Evolutionary conservation across 2,329 filamentous ascomycete genomes (phyloP).

Genomic region (Tricladium varicosporioides): DNA sequence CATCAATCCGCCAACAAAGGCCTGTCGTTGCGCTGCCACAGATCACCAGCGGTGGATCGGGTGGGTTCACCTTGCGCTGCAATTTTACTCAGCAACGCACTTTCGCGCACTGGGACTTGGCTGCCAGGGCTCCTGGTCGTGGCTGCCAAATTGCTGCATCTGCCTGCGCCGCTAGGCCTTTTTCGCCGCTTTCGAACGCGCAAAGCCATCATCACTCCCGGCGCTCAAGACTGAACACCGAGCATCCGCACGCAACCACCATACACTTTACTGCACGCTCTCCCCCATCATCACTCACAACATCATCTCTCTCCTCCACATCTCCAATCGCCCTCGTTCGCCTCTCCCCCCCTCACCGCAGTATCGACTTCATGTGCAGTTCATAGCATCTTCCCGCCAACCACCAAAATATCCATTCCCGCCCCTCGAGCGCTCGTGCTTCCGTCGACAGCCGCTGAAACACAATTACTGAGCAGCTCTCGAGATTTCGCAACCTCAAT

Average conservation of each 20-base stretch:
- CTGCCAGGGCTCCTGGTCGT: too few species aligned
- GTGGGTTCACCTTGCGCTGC: too few species aligned
- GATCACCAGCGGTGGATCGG: too few species aligned
- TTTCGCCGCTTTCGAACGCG: too few species aligned
- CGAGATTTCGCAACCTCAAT: slow-evolving; percentile 8
- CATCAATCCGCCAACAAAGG: too few species aligned
- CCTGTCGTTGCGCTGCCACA: too few species aligned
- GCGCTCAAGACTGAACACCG: too few species aligned
- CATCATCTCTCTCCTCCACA: neutral
- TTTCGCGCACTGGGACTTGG: too few species aligned
- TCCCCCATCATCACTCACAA: neutral
- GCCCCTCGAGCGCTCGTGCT: slow-evolving; percentile 5
- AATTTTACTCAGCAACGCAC: too few species aligned
- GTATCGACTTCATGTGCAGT: slow-evolving; percentile 30
- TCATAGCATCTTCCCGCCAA: slow-evolving; percentile 23
- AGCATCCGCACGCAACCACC: neutral
- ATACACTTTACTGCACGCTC: neutral
- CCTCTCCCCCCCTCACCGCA: neutral
- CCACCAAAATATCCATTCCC: slow-evolving; percentile 17
- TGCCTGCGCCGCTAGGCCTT: too few species aligned
- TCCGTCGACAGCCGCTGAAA: slow-evolving; percentile 9
- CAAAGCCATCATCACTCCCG: too few species aligned
- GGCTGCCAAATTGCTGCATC: too few species aligned
- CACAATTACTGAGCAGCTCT: neutral
- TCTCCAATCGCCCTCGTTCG: slow-evolving; percentile 6